A percentile compares a stretch with the other conserved stretches of the same genome.
These are phyloP conservation scores for Astragalus membranaceus DNA, from an alignment of 306 rosid genomes.

Conservation along the genomic window DNA sequence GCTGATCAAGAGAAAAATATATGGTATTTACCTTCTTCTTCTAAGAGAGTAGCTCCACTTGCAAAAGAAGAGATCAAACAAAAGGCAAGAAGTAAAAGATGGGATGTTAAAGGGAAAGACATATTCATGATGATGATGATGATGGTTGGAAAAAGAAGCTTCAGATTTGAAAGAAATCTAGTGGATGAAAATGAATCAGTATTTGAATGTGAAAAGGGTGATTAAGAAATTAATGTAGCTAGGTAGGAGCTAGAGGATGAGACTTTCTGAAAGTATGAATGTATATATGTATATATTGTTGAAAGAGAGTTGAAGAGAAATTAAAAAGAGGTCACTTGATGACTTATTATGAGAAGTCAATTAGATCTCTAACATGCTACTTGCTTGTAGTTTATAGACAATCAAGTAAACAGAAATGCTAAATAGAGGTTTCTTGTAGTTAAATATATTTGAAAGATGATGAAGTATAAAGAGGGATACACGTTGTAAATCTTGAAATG, in stretches of 20 bases:
- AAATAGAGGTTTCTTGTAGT: constrained; percentile 8
- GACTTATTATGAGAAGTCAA: not conserved
- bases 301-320: not conserved
- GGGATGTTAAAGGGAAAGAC: not conserved
- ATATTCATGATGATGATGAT: constrained; percentile 1
- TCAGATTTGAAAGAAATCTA: not conserved
- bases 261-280: not conserved
- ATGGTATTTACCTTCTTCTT: constrained; percentile 23
- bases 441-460: constrained; percentile 9
- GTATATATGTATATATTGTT: not conserved
- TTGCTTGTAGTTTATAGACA: constrained; percentile 4
- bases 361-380: constrained; percentile 6
- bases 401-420: not conserved
- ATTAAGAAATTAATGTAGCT: not conserved
- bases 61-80: constrained; percentile 6
- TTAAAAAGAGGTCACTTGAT: not conserved
- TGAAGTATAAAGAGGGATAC: not conserved
- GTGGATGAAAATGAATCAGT: not conserved
- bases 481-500: not conserved
- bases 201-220: not conserved
- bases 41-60: constrained; percentile 16
- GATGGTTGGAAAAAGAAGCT: not conserved
- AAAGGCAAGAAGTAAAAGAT: constrained; percentile 10
- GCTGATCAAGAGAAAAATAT: not conserved
- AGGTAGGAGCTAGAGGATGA: not conserved